phyloP scores from a whole-genome alignment of 352 stramenopile genomes.

The Globisporangium nagaii region DNA sequence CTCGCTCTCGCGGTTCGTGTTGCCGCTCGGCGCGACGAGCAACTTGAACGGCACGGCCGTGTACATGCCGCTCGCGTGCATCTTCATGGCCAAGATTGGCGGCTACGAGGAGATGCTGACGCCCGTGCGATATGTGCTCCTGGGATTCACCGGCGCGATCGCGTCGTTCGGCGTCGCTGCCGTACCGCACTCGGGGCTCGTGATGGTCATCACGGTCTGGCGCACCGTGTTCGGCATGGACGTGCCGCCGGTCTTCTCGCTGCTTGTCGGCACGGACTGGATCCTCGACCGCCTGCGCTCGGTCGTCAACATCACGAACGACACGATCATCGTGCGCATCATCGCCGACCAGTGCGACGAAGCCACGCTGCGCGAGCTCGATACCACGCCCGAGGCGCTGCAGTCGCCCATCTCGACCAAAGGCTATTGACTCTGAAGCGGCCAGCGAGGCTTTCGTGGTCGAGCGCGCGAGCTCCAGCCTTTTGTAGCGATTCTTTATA shows the following conservation, averaged over 20 bases:
- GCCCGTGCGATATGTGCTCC: constrained; percentile 44
- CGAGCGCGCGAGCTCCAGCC: too few species aligned
- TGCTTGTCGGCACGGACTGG: constrained; percentile 68
- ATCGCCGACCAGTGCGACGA: constrained; percentile 72
- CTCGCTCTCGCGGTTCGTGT: constrained; percentile 54
- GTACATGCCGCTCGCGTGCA: constrained; percentile 70
- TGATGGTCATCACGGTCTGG: constrained; percentile 80
- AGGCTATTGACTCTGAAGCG: too few species aligned
- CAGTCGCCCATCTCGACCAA: too few species aligned
- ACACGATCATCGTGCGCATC: constrained; percentile 73
- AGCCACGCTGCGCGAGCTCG: neutral
- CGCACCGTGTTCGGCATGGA: constrained; percentile 54
- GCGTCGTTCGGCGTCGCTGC: constrained; percentile 64
- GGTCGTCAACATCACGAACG: constrained; percentile 80
- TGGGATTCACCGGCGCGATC: constrained; percentile 59
- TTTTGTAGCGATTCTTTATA: too few species aligned
- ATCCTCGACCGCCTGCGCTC: constrained; percentile 67
- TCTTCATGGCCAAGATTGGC: constrained; percentile 69
- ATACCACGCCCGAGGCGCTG: neutral
- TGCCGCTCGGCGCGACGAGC: constrained; percentile 59
- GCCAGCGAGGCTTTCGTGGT: too few species aligned
- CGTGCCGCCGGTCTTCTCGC: constrained; percentile 54
- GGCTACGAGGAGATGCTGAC: constrained; percentile 48
- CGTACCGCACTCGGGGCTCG: constrained; percentile 64
- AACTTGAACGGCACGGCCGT: constrained; percentile 73